phyloP scores from a whole-genome alignment of 495 filamentous ascomycete species.

The Evansstolkia leycettana region DNA sequence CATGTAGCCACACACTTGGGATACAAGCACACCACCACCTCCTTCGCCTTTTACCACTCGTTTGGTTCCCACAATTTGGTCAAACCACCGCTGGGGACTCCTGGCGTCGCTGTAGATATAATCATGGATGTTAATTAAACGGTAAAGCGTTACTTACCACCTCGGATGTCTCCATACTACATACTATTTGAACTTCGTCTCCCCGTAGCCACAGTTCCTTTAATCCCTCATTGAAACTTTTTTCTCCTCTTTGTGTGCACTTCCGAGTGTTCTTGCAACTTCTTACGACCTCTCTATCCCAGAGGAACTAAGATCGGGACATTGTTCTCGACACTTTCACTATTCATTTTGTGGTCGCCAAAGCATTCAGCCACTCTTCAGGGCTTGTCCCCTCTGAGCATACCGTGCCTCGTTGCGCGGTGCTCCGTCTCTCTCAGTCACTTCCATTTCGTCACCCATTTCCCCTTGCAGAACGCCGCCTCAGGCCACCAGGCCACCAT shows the following conservation, averaged over 20 bases:
- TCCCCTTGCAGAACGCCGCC: slow-evolving; percentile 9
- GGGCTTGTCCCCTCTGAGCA: slow-evolving; percentile 10
- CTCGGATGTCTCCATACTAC: neutral
- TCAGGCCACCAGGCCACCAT: slow-evolving; percentile 19
- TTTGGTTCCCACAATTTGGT: too few relatives aligned
- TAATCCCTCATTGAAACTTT: slow-evolving; percentile 1
- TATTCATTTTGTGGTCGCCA: slow-evolving; percentile 6
- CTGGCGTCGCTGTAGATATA: too few relatives aligned
- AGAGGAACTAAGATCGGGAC: too few relatives aligned
- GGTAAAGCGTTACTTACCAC: too few relatives aligned
- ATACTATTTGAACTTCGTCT: slow-evolving; percentile 6
- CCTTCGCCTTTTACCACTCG: neutral
- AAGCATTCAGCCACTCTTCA: slow-evolving; percentile 3
- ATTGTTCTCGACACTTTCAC: neutral
- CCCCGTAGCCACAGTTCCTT: slow-evolving; percentile 5
- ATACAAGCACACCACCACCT: too few relatives aligned
- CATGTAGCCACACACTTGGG: neutral
- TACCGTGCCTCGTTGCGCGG: slow-evolving; percentile 15
- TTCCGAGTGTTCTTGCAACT: neutral
- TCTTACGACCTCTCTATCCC: too few relatives aligned
- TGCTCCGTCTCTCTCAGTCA: slow-evolving; percentile 5
- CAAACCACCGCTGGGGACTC: too few relatives aligned
- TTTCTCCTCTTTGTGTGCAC: slow-evolving; percentile 6
- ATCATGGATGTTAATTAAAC: too few relatives aligned
- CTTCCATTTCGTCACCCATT: slow-evolving; percentile 23